Evolutionary conservation across 176 grass and related monocot genomes (phyloP).

Genomic region (Tuctoria greenei): DNA sequence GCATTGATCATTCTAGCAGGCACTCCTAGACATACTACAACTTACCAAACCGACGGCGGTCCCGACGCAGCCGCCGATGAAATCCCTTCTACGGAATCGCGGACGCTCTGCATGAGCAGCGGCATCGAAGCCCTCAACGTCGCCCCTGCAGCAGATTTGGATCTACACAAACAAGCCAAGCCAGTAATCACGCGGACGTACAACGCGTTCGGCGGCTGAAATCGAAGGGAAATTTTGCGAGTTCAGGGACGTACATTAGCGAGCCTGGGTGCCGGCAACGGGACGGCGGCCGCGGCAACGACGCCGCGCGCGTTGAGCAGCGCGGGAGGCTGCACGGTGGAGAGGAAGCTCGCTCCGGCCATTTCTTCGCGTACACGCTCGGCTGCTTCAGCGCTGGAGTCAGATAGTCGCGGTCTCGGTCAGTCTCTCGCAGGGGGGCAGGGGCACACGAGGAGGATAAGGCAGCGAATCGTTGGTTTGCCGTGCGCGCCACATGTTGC

Average conservation of each 20-base stretch:
- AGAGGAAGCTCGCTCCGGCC: slow-evolving; percentile 61
- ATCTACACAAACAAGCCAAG: not conserved
- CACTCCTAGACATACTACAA: not conserved
- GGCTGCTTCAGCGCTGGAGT: not conserved
- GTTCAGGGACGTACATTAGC: slow-evolving; percentile 21
- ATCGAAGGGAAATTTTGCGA: not conserved
- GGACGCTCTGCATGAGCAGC: slow-evolving; percentile 11
- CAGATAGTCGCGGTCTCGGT: not conserved
- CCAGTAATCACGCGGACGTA: too few relatives aligned
- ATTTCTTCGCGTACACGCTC: slow-evolving; percentile 33
- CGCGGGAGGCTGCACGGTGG: slow-evolving; percentile 39
- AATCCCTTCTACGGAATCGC: slow-evolving; percentile 47
- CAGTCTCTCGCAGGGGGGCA: not conserved
- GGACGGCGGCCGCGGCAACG: not conserved
- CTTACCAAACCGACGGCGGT: slow-evolving; percentile 62
- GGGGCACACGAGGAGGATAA: slow-evolving; percentile 48
- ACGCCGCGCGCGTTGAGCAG: slow-evolving; percentile 30
- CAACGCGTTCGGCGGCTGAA: not conserved
- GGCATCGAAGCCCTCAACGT: not conserved
- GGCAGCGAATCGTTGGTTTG: slow-evolving; percentile 26
- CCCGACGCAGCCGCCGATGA: slow-evolving; percentile 47
- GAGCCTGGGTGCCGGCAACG: slow-evolving; percentile 23
- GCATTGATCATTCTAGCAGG: not conserved
- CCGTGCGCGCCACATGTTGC: slow-evolving; percentile 38
- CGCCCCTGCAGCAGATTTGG: slow-evolving; percentile 42